Conservation (phyloP, 169 alveolate species). For the Blepharisma undulans region DNA sequence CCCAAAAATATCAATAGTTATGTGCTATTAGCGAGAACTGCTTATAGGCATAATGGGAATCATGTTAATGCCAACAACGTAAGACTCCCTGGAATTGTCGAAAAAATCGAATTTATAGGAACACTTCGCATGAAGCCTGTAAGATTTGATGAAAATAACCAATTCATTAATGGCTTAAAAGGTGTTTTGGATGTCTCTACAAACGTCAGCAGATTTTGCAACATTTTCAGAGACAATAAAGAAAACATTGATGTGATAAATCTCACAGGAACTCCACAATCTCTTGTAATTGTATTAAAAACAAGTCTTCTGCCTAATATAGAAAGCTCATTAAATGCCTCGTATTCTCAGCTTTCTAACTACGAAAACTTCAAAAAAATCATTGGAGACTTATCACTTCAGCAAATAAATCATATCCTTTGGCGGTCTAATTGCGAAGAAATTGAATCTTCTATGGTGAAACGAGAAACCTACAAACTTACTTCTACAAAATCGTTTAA, state of each 20-base stretch:
- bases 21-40: not conserved
- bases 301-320: constrained; percentile 44
- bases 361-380: not conserved
- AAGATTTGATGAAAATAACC: not conserved
- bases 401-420: constrained; percentile 14
- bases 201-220: constrained; percentile 2
- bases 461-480: not conserved
- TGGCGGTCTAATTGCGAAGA: constrained; percentile 23
- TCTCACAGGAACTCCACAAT: constrained; percentile 60
- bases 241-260: constrained; percentile 23
- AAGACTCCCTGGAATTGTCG: not conserved
- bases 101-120: not conserved
- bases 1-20: constrained; percentile 43
- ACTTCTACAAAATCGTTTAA: constrained; percentile 62
- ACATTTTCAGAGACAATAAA: not conserved
- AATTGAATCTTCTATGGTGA: not conserved
- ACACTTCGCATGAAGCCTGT: not conserved
- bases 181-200: not conserved
- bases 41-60: not conserved
- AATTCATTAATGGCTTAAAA: not conserved
- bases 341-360: too few species aligned
- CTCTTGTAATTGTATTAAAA: constrained; percentile 52
- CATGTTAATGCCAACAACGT: not conserved
- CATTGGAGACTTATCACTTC: not conserved
- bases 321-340: too few species aligned